Conservation (phyloP, 1,139 yeast genomes). For the Casaregolazyma lundiana region DNA sequence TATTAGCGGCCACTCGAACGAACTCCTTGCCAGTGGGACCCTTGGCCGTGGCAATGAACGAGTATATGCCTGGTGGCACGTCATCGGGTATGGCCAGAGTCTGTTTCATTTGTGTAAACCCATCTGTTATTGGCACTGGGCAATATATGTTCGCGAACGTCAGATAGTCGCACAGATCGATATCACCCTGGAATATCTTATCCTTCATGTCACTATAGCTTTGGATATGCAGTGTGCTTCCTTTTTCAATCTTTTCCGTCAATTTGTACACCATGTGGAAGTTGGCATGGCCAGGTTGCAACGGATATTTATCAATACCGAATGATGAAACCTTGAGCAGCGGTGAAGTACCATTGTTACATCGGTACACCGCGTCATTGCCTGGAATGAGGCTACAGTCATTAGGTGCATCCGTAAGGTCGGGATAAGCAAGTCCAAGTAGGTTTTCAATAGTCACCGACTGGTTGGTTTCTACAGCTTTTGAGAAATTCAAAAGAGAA, state of each 20-base stretch:
- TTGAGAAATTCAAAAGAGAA: neutral
- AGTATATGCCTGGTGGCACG: conserved; percentile 26
- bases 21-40: conserved; percentile 20
- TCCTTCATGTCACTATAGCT: conserved; percentile 20
- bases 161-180: conserved; percentile 28
- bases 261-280: conserved; percentile 24
- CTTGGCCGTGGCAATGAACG: conserved; percentile 26
- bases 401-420: conserved; percentile 10
- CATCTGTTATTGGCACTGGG: conserved; percentile 21
- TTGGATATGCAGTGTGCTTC: conserved; percentile 22
- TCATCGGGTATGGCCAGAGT: conserved; percentile 27
- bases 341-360: conserved; percentile 24
- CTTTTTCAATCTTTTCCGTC: conserved; percentile 21
- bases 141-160: conserved; percentile 26
- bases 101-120: conserved; percentile 18
- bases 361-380: conserved; percentile 19
- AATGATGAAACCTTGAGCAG: conserved; percentile 21
- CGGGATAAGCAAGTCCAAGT: conserved; percentile 8
- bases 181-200: conserved; percentile 22
- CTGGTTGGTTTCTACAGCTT: neutral
- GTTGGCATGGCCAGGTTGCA: conserved; percentile 26
- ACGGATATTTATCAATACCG: conserved; percentile 25
- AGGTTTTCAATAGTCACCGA: conserved; percentile 4
- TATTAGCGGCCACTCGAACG: conserved; percentile 25
- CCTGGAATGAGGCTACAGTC: conserved; percentile 16